Percentiles rank a stretch among this genome's conserved stretches.
phyloP scores from a whole-genome alignment of 345 rosid genomes.

The Aurinia saxatilis region DNA sequence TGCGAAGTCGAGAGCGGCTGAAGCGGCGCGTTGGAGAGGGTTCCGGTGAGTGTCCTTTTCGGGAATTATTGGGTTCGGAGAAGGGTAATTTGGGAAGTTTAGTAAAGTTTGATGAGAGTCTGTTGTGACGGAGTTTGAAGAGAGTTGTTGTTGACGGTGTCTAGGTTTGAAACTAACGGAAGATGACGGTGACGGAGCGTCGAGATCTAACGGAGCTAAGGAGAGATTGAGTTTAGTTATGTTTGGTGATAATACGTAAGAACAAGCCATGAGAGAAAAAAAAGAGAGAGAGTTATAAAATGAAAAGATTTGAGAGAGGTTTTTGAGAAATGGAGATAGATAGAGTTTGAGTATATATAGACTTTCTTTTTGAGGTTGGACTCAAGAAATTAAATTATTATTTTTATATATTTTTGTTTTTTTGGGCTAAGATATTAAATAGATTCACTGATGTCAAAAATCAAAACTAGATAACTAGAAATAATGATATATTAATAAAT shows the following conservation, averaged over 20 bases:
- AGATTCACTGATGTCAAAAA: not conserved
- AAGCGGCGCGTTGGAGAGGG: conserved; percentile 58
- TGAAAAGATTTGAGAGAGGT: conserved; percentile 26
- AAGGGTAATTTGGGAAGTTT: conserved; percentile 46
- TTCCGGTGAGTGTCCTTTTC: conserved; percentile 45
- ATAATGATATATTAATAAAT: no score
- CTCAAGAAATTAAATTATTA: not conserved
- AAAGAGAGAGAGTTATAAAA: conserved; percentile 5
- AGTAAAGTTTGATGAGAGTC: conserved; percentile 56
- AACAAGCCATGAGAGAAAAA: conserved; percentile 37
- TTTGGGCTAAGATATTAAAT: not conserved
- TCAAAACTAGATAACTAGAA: no score
- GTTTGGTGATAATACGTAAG: conserved; percentile 27
- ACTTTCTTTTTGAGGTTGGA: conserved; percentile 22
- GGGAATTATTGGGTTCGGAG: conserved; percentile 19
- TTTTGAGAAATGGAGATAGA: not conserved
- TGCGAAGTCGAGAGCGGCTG: conserved; percentile 51
- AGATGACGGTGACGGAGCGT: conserved; percentile 24
- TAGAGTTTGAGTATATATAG: conserved; percentile 20
- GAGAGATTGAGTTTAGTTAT: conserved; percentile 30
- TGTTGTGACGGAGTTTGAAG: conserved; percentile 11
- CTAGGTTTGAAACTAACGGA: conserved; percentile 18
- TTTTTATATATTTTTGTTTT: no score
- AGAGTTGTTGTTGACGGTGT: conserved; percentile 8
- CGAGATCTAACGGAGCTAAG: conserved; percentile 26